Evolutionary conservation across 208 protist species (phyloP).

Genomic region (Trypanosoma conorhini): DNA sequence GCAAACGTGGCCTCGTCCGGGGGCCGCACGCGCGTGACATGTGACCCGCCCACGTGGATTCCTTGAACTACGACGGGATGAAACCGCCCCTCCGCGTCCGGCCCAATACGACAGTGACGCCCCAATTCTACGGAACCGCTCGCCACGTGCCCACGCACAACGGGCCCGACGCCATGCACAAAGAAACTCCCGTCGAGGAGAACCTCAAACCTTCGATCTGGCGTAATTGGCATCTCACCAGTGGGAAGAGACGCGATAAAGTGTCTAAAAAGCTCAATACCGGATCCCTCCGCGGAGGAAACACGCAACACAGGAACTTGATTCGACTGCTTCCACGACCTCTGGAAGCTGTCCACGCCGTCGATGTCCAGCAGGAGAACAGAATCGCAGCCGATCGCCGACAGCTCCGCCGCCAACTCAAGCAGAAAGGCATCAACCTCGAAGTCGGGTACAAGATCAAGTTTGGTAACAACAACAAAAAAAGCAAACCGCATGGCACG

Average conservation of each 20-base stretch:
- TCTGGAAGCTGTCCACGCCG: slow-evolving; percentile 29
- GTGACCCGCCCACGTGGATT: slow-evolving; percentile 93
- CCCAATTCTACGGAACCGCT: slow-evolving; percentile 85
- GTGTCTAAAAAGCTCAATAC: slow-evolving; percentile 54
- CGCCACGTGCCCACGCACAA: slow-evolving; percentile 93
- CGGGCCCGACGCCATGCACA: slow-evolving; percentile 89
- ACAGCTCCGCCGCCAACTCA: slow-evolving; percentile 66
- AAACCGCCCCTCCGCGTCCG: slow-evolving; percentile 90
- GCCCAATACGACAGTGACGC: slow-evolving; percentile 90
- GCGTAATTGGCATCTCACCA: slow-evolving; percentile 32
- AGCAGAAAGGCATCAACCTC: slow-evolving; percentile 91
- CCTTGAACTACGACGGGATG: slow-evolving; percentile 70
- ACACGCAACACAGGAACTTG: slow-evolving; percentile 66
- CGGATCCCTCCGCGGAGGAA: slow-evolving; percentile 55
- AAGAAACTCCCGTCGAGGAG: slow-evolving; percentile 75
- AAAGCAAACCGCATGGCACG: slow-evolving; percentile 92
- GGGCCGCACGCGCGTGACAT: slow-evolving; percentile 85
- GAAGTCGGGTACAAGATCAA: slow-evolving; percentile 92
- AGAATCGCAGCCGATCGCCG: slow-evolving; percentile 37
- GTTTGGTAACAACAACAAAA: slow-evolving; percentile 94
- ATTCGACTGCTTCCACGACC: slow-evolving; percentile 37
- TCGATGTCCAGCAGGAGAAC: slow-evolving; percentile 37
- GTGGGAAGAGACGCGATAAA: slow-evolving; percentile 44
- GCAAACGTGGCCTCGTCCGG: slow-evolving; percentile 93
- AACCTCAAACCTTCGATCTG: slow-evolving; percentile 72